phyloP scores from a whole-genome alignment of 371 early-diverging fungal species.

The Mortierella sp. region DNA sequence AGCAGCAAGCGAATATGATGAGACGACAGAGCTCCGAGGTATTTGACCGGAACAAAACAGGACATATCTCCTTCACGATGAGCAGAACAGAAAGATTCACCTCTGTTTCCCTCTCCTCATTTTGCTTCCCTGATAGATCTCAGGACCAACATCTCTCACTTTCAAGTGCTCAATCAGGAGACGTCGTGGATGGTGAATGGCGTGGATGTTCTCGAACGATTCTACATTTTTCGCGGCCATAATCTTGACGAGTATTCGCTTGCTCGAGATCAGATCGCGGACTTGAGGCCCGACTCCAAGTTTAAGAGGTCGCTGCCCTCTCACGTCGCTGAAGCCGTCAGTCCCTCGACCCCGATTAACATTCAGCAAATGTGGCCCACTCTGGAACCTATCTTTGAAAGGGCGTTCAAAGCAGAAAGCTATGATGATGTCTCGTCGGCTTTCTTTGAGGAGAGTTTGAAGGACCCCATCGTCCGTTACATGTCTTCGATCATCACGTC shows the following conservation, averaged over 20 bases:
- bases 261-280: conserved; percentile 8
- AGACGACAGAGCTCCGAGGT: no score
- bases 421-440: conserved; percentile 9
- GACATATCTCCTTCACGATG: no score
- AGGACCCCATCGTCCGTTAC: conserved; percentile 5
- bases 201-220: conserved; percentile 10
- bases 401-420: neutral
- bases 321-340: neutral
- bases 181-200: conserved; percentile 4
- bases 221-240: conserved; percentile 3
- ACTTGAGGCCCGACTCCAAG: conserved; percentile 3
- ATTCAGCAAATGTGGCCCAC: conserved; percentile 11
- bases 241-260: neutral
- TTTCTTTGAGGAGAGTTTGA: neutral
- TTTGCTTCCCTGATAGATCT: no score
- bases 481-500: conserved; percentile 5
- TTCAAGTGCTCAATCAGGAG: conserved; percentile 7
- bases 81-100: no score
- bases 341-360: conserved; percentile 2
- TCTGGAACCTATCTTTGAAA: neutral
- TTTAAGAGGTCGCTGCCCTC: neutral
- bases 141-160: no score
- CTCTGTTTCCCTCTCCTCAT: no score
- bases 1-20: no score
- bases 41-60: no score